Evolutionary conservation across 1,284 basidiomycete genomes (phyloP).

Genomic region (Ceratobasidium sp.): DNA sequence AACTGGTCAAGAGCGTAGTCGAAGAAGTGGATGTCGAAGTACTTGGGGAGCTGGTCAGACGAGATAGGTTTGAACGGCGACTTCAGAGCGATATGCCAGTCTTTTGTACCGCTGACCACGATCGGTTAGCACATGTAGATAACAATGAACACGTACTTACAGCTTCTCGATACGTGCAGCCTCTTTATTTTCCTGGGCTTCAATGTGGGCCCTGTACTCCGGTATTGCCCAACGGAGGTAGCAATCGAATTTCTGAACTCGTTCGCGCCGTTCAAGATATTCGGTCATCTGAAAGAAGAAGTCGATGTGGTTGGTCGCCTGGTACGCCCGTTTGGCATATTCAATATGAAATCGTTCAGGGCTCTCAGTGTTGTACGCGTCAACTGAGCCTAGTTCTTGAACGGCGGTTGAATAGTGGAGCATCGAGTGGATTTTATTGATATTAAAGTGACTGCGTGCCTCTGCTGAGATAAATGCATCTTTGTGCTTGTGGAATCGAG

Average conservation of each 20-base stretch:
- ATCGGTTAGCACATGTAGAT: background rate
- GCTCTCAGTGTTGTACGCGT: slow-evolving; percentile 37
- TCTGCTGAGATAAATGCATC: slow-evolving; percentile 45
- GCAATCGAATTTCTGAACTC: background rate
- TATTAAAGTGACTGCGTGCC: slow-evolving; percentile 38
- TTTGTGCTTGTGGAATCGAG: slow-evolving; percentile 47
- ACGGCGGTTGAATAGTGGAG: slow-evolving; percentile 29
- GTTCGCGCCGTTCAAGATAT: slow-evolving; percentile 11
- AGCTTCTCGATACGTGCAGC: background rate
- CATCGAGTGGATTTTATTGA: slow-evolving; percentile 32
- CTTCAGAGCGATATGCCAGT: background rate
- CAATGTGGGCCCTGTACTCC: background rate
- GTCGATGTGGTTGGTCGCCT: slow-evolving; percentile 24
- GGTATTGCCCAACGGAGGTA: slow-evolving; percentile 1
- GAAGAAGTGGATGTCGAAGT: background rate
- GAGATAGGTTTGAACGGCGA: background rate
- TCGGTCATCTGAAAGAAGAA: slow-evolving; percentile 28
- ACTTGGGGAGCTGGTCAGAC: background rate
- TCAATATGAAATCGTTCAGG: slow-evolving; percentile 39
- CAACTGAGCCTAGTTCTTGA: slow-evolving; percentile 14
- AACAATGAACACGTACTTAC: background rate
- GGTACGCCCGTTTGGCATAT: slow-evolving; percentile 32
- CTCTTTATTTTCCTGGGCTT: background rate
- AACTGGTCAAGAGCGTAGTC: background rate
- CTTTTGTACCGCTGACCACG: background rate